phyloP scores from a whole-genome alignment of 2,329 filamentous ascomycete genomes.

The Diaporthe sp. region DNA sequence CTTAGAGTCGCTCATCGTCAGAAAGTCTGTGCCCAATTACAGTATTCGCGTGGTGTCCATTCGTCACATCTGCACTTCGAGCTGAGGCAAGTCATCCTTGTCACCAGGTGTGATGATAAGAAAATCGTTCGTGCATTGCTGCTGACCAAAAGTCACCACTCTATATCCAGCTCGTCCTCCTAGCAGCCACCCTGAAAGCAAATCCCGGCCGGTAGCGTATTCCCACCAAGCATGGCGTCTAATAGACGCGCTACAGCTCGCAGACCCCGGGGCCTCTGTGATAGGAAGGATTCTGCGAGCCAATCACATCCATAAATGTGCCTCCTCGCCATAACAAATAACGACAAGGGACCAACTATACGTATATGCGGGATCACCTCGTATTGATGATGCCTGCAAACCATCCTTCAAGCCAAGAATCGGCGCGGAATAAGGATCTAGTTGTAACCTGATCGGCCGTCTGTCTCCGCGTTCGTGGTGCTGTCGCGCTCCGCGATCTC shows the following conservation, averaged over 20 bases:
- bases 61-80: not conserved
- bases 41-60: not conserved
- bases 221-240: not conserved
- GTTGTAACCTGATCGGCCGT: constrained; percentile 12
- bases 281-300: not conserved
- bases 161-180: not conserved
- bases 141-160: not conserved
- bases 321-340: not conserved
- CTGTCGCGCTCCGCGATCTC: not conserved
- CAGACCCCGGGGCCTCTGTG: not conserved
- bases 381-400: not conserved
- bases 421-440: not conserved
- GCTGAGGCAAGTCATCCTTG: not conserved
- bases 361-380: not conserved
- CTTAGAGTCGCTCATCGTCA: not conserved
- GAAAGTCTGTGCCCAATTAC: not conserved
- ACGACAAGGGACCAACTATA: not conserved
- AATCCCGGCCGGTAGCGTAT: not conserved
- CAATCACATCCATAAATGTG: not conserved
- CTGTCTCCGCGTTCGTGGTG: not conserved
- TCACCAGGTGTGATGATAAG: not conserved
- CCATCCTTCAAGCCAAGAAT: not conserved
- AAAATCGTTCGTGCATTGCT: not conserved
- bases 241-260: not conserved
- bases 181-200: not conserved